Conservation (phyloP, 371 early-diverging fungal species). For the Mortierella sp. region DNA sequence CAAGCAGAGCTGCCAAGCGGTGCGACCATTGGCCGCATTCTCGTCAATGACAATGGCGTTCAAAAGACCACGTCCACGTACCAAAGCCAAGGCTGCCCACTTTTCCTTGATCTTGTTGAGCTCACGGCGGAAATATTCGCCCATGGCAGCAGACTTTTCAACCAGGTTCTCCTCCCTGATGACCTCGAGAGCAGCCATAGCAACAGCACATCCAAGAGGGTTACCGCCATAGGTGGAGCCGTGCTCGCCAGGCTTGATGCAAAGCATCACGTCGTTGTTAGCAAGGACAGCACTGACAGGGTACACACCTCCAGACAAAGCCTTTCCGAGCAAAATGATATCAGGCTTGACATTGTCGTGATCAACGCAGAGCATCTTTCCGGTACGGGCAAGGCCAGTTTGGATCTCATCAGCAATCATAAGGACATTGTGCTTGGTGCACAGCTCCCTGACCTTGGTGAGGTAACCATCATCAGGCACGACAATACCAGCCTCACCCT, state of each 20-base stretch:
- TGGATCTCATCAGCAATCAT: slow-evolving; percentile 99
- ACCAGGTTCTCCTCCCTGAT: slow-evolving; percentile 93
- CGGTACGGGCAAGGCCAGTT: slow-evolving; percentile 96
- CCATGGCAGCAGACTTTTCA: slow-evolving; percentile 80
- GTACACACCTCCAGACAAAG: slow-evolving; percentile 94
- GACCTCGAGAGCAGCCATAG: slow-evolving; percentile 94
- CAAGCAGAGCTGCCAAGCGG: slow-evolving; percentile 97
- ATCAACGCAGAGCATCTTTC: slow-evolving; percentile 92
- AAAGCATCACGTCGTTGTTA: slow-evolving; percentile 89
- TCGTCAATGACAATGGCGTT: slow-evolving; percentile 97
- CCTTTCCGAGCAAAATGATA: slow-evolving; percentile 95
- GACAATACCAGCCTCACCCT: slow-evolving; percentile 97
- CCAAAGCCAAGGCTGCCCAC: slow-evolving; percentile 75
- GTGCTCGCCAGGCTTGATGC: slow-evolving; percentile 96
- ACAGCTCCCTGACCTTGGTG: slow-evolving; percentile 82
- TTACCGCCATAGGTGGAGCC: slow-evolving; percentile 98
- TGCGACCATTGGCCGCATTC: slow-evolving; percentile 76
- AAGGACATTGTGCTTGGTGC: slow-evolving; percentile 96
- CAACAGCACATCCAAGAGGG: slow-evolving; percentile 94
- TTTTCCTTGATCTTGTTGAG: slow-evolving; percentile 77
- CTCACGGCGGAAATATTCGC: slow-evolving; percentile 83
- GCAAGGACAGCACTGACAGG: slow-evolving; percentile 96
- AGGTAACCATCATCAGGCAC: slow-evolving; percentile 96
- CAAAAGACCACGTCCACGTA: slow-evolving; percentile 94
- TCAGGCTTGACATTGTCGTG: slow-evolving; percentile 93